Percentiles rank a stretch among this genome's conserved stretches.
Evolutionary conservation across 129 eudicot species (phyloP).

Genomic region (Saussurea involucrata): DNA sequence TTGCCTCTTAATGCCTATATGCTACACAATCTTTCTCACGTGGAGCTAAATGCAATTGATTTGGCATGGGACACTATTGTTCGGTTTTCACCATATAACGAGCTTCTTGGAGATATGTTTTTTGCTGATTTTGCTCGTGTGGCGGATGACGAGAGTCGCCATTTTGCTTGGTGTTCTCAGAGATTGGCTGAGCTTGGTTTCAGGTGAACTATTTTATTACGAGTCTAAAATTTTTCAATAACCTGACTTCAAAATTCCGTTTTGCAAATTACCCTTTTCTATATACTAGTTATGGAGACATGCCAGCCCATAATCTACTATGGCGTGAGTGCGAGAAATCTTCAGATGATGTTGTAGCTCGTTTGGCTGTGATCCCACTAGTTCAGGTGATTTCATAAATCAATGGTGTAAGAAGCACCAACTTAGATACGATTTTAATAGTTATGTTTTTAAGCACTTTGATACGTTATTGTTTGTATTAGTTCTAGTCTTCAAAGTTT

Average conservation of each 20-base stretch:
- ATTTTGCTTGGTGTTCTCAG: constrained; percentile 96
- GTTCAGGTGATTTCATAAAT: constrained; percentile 64
- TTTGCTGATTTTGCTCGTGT: constrained; percentile 95
- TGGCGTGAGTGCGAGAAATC: constrained; percentile 95
- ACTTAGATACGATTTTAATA: not conserved
- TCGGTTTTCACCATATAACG: constrained; percentile 73
- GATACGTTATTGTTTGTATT: not conserved
- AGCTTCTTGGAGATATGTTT: constrained; percentile 84
- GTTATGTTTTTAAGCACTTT: not conserved
- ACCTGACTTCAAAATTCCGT: not conserved
- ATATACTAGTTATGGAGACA: constrained; percentile 78
- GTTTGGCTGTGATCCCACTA: constrained; percentile 89
- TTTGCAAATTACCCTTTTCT: not conserved
- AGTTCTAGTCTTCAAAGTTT: not conserved
- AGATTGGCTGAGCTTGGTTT: constrained; percentile 87
- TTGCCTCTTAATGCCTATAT: constrained; percentile 89
- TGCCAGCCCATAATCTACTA: constrained; percentile 93
- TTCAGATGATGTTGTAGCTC: constrained; percentile 83
- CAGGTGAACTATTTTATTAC: constrained; percentile 43
- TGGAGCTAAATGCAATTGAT: constrained; percentile 94
- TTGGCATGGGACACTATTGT: constrained; percentile 99
- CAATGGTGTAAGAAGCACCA: not conserved
- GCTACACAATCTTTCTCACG: constrained; percentile 98
- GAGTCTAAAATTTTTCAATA: not conserved
- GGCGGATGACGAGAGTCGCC: constrained; percentile 98